These are phyloP conservation scores for Cladosporium oxysporum DNA, from an alignment of 2,329 filamentous ascomycete species.

Conservation along the genomic window DNA sequence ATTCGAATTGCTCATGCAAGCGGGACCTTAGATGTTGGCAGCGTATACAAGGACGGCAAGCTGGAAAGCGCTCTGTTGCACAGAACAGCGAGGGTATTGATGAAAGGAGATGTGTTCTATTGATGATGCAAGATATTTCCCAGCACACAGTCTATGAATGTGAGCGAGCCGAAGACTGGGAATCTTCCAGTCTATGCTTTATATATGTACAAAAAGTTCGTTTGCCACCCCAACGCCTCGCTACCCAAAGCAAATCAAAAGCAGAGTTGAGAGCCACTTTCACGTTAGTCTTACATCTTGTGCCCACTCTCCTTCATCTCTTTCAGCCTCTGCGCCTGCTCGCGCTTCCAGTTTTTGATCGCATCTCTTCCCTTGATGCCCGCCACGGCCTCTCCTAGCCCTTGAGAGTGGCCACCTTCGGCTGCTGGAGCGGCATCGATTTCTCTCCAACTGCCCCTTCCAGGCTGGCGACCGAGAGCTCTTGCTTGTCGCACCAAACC, in stretches of 20 bases:
- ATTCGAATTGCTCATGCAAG: conserved; percentile 34
- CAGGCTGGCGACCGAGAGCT: conserved; percentile 15
- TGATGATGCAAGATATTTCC: neutral
- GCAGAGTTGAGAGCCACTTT: conserved; percentile 13
- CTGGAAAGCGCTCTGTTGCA: conserved; percentile 34
- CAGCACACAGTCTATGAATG: neutral
- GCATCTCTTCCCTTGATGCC: conserved; percentile 32
- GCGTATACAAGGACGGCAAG: conserved; percentile 28
- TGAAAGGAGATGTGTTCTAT: conserved; percentile 36
- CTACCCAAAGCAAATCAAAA: conserved; percentile 13
- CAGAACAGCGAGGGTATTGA: conserved; percentile 34
- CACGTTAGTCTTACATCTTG: conserved; percentile 13
- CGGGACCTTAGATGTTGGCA: conserved; percentile 33
- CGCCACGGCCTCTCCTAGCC: conserved; percentile 31
- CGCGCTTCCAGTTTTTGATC: conserved; percentile 20
- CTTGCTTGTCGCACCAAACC: conserved; percentile 34
- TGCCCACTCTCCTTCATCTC: neutral
- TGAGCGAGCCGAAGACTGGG: neutral
- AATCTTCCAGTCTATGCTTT: neutral
- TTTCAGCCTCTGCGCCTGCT: conserved; percentile 15
- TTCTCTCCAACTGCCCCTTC: conserved; percentile 35
- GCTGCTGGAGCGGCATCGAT: conserved; percentile 26
- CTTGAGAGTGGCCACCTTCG: conserved; percentile 19
- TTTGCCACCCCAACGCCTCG: conserved; percentile 18
- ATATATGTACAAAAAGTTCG: conserved; percentile 6